A percentile compares a stretch with the other conserved stretches of the same genome.
These are phyloP conservation scores for Ceratobasidium sp. DNA, from an alignment of 1,284 basidiomycete species.

Conservation along the genomic window DNA sequence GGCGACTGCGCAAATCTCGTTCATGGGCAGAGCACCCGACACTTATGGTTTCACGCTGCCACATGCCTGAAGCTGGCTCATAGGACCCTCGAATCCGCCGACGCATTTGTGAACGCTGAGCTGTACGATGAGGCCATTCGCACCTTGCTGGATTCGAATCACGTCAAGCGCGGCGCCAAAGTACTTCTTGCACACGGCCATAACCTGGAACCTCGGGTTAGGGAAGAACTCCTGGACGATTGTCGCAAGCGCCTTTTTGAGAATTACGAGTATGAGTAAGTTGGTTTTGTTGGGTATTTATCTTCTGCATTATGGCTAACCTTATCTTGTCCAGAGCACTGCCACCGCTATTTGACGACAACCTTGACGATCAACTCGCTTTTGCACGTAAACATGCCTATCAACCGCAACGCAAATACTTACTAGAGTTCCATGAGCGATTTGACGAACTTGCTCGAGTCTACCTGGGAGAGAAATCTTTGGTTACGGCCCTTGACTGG, in stretches of 20 bases:
- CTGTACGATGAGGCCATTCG: slow-evolving; percentile 14
- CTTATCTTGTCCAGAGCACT: background rate
- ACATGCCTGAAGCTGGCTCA: slow-evolving; percentile 26
- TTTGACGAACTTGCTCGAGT: slow-evolving; percentile 16
- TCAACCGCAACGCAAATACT: background rate
- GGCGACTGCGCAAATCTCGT: background rate
- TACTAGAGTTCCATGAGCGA: background rate
- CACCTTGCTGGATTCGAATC: background rate
- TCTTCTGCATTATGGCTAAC: background rate
- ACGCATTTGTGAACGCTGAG: slow-evolving; percentile 16
- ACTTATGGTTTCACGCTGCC: slow-evolving; percentile 19
- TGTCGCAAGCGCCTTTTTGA: slow-evolving; percentile 13
- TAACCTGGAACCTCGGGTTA: background rate
- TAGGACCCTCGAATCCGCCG: background rate
- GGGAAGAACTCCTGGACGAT: background rate
- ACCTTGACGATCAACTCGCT: background rate
- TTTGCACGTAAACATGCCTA: background rate
- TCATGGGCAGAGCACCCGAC: slow-evolving; percentile 4
- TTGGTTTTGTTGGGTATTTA: background rate
- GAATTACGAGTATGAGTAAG: slow-evolving; percentile 4
- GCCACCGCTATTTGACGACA: slow-evolving; percentile 8
- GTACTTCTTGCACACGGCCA: background rate
- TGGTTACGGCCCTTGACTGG: background rate
- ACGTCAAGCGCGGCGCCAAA: background rate
- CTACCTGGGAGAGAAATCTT: background rate